Evolutionary conservation across 169 alveolate genomes (phyloP).

Genomic region (Plasmodium gonderi): DNA sequence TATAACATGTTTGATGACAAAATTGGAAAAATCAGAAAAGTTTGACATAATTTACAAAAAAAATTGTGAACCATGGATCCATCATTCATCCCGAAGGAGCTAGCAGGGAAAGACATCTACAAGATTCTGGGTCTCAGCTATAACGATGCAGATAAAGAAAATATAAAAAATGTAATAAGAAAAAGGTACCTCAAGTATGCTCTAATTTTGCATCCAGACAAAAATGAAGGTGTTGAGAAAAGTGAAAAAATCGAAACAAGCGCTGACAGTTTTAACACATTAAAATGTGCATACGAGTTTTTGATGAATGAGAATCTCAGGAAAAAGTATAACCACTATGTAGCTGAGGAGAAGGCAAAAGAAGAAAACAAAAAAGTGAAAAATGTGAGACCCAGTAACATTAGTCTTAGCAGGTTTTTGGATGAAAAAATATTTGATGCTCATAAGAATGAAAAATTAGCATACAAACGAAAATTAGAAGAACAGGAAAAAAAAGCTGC

Average conservation of each 20-base stretch:
- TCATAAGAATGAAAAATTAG: not conserved
- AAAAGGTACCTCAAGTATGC: slow-evolving; percentile 52
- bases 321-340: slow-evolving; percentile 37
- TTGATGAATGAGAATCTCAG: slow-evolving; percentile 31
- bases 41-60: not conserved
- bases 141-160: slow-evolving; percentile 11
- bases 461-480: slow-evolving; percentile 29
- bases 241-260: not conserved
- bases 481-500: slow-evolving; percentile 12
- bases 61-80: slow-evolving; percentile 7
- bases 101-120: slow-evolving; percentile 49
- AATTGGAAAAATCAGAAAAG: not conserved
- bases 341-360: not conserved
- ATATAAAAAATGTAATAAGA: slow-evolving; percentile 38
- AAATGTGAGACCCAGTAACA: slow-evolving; percentile 3
- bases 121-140: slow-evolving; percentile 31
- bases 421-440: slow-evolving; percentile 31
- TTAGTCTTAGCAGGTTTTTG: slow-evolving; percentile 19
- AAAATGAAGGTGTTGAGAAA: not conserved
- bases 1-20: too few species aligned
- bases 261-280: slow-evolving; percentile 15
- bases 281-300: slow-evolving; percentile 69
- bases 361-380: not conserved
- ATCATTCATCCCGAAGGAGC: slow-evolving; percentile 53
- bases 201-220: slow-evolving; percentile 56